Percentiles rank a stretch among this genome's conserved stretches.
Evolutionary conservation across 495 filamentous ascomycete species (phyloP).

Genomic region (Neurospora sp.): DNA sequence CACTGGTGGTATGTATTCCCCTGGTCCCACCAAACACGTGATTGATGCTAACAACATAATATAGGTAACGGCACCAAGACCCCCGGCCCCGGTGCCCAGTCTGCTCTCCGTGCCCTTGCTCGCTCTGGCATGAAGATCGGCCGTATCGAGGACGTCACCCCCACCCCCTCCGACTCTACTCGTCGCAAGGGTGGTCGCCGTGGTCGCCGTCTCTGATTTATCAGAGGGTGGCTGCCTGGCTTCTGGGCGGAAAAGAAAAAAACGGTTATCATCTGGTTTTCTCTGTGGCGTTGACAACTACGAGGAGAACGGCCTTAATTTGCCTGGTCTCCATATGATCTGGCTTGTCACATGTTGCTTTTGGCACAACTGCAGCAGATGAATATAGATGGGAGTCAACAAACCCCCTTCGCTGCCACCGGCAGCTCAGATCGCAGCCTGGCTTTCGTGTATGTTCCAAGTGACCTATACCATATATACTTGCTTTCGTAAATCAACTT

Average conservation of each 20-base stretch:
- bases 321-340: constrained; percentile 56
- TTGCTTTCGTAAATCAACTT: neutral
- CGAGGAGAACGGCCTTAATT: constrained; percentile 55
- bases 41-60: neutral
- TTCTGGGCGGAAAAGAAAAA: constrained; percentile 20
- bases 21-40: neutral
- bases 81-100: constrained; percentile 95
- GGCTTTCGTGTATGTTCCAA: neutral
- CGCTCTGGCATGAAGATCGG: constrained; percentile 99
- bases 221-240: constrained; percentile 21
- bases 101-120: constrained; percentile 94
- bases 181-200: constrained; percentile 99
- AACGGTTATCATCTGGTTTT: constrained; percentile 36
- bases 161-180: constrained; percentile 96
- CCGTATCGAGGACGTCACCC: constrained; percentile 98
- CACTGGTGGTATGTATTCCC: constrained; percentile 66
- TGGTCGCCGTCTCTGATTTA: constrained; percentile 92
- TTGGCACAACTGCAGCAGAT: constrained; percentile 39
- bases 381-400: constrained; percentile 26
- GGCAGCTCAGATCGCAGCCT: neutral
- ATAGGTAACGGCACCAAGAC: constrained; percentile 97
- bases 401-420: constrained; percentile 1
- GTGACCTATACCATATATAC: neutral
- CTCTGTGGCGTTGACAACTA: constrained; percentile 51
- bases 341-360: constrained; percentile 44